Base-by-base conservation (phyloP, 257 asterid species). In the Nicotiana otophora region DNA sequence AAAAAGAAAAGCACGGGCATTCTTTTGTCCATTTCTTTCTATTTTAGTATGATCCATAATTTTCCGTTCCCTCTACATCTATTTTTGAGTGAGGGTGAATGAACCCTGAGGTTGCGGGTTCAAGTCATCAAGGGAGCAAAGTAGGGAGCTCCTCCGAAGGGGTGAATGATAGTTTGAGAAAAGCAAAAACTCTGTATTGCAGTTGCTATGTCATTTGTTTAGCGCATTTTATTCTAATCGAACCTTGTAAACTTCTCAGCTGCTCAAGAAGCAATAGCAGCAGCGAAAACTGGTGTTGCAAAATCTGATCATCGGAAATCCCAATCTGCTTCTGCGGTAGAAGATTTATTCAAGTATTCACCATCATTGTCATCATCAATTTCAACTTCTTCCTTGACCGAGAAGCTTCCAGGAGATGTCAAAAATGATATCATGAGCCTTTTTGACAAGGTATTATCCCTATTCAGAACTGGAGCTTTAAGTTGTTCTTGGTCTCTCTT, bases 341-440 rank as follows among this genome's bases (percentile, higher is more conserved):
- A 94, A 87, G 98, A 92, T 85, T 88, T 94, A 64, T 96, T 96
- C 84, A 90, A 87, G 77, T 95, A 91, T 89, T 77, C 93, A 78
- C 90, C 92, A 51, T 48, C 80, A 75, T 34, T 75, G 15, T 28
- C 80, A 51, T 75, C 80, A 64, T 87, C 98, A 83, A 78, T 87
- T 81, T 84, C 88, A 76, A 91, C 97, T 85, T 68, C 86, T 87
- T 69, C 87, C 54, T 51, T 62, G 53, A 53, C 90, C 54, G 90
- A 80, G 82, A 93, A 84, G 86, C 97, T 95, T 85, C 91, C 86
- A 80, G 94, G 90, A 81, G 97, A 93, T 90, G 91, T 88, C 57
- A 96, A 94, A 88, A 93, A 82, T 61, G 99, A 96, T 85, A 96
- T 96, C 62, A 91, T 96, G 99, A 92, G 97, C 88, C 98, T 96